These are phyloP conservation scores for Trichothecium sympodiale DNA, from an alignment of 2,329 filamentous ascomycete species.

Conservation along the genomic window DNA sequence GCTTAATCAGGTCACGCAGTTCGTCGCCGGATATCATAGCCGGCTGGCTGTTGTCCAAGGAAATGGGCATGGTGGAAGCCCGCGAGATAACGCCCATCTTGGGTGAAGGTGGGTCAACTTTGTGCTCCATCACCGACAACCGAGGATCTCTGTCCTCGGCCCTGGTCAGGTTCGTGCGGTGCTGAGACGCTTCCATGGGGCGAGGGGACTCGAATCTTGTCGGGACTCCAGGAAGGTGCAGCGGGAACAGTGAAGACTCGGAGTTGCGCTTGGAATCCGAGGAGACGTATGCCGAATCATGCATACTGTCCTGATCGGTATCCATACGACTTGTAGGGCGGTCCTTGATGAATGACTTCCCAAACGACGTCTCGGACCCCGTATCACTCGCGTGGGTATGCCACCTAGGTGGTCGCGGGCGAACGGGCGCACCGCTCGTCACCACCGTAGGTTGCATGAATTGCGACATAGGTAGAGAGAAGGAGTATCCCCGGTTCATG, in stretches of 20 bases:
- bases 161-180: constrained; percentile 22
- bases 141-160: constrained; percentile 41
- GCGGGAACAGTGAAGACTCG: constrained; percentile 31
- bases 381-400: constrained; percentile 36
- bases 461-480: constrained; percentile 34
- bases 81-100: constrained; percentile 14
- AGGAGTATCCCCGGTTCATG: constrained; percentile 37
- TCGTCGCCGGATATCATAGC: constrained; percentile 41
- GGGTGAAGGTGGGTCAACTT: constrained; percentile 25
- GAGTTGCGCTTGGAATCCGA: constrained; percentile 43
- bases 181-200: constrained; percentile 15
- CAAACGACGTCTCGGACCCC: constrained; percentile 21
- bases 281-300: constrained; percentile 44
- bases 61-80: constrained; percentile 42
- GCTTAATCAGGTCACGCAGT: constrained; percentile 45
- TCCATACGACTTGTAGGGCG: constrained; percentile 24
- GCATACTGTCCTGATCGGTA: constrained; percentile 31
- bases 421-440: constrained; percentile 17
- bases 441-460: constrained; percentile 23
- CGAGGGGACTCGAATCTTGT: constrained; percentile 26
- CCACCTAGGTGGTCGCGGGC: constrained; percentile 34
- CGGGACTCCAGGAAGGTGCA: constrained; percentile 28
- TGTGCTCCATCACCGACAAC: constrained; percentile 41
- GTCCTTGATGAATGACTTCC: constrained; percentile 11
- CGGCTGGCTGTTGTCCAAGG: constrained; percentile 33